Conservation (phyloP, 2,329 filamentous ascomycete species). For the Didymella glomerata region DNA sequence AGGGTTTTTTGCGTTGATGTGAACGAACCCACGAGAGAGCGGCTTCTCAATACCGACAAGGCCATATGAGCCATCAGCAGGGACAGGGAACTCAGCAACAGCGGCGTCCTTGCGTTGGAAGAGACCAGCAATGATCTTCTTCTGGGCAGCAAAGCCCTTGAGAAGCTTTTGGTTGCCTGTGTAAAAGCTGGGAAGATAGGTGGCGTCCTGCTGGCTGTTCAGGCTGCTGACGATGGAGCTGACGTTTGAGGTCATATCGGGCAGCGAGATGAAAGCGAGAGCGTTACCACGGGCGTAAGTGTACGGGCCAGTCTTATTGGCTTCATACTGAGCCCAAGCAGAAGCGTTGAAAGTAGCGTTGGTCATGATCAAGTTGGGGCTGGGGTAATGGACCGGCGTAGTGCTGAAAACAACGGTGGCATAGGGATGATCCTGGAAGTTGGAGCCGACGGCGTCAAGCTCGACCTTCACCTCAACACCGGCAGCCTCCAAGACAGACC, state of each 20-base stretch:
- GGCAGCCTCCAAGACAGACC: slow-evolving; percentile 39
- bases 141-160: slow-evolving; percentile 35
- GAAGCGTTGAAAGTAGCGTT: slow-evolving; percentile 47
- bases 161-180: slow-evolving; percentile 33
- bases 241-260: slow-evolving; percentile 32
- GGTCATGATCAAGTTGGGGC: slow-evolving; percentile 31
- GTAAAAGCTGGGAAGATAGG: slow-evolving; percentile 38
- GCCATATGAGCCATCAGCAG: slow-evolving; percentile 43
- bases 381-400: slow-evolving; percentile 34
- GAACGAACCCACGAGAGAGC: slow-evolving; percentile 45
- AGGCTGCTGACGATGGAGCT: slow-evolving; percentile 17
- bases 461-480: slow-evolving; percentile 39
- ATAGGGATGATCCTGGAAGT: slow-evolving; percentile 47
- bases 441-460: slow-evolving; percentile 44
- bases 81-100: slow-evolving; percentile 45
- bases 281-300: slow-evolving; percentile 38
- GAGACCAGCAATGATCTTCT: slow-evolving; percentile 31
- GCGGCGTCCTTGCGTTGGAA: slow-evolving; percentile 37
- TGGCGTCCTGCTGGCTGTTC: slow-evolving; percentile 36
- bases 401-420: slow-evolving; percentile 36
- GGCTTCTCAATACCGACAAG: slow-evolving; percentile 46
- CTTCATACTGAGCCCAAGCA: slow-evolving; percentile 42
- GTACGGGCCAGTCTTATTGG: slow-evolving; percentile 45
- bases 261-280: slow-evolving; percentile 37
- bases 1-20: slow-evolving; percentile 45